Evolutionary conservation across 495 filamentous ascomycete genomes (phyloP).

Genomic region (Lasiosphaeris hirsuta): DNA sequence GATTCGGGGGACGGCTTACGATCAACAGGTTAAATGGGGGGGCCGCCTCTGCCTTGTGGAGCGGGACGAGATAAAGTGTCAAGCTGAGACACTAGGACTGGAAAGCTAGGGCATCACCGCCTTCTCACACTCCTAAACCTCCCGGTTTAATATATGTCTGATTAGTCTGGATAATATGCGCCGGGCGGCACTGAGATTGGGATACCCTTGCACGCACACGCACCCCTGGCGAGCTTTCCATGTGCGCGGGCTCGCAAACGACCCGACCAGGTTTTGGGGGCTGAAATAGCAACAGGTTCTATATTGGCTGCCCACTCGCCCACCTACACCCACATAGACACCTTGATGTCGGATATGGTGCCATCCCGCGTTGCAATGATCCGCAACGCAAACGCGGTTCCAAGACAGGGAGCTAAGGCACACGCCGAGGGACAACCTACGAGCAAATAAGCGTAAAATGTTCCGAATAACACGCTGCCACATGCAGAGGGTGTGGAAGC

Average conservation of each 20-base stretch:
- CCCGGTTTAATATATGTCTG: slow-evolving; percentile 16
- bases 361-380: too few species aligned
- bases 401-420: too few species aligned
- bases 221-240: background rate
- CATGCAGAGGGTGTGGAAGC: too few species aligned
- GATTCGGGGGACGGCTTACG: background rate
- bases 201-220: slow-evolving; percentile 8
- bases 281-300: slow-evolving; percentile 5
- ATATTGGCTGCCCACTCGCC: background rate
- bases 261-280: slow-evolving; percentile 28
- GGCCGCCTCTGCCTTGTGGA: background rate
- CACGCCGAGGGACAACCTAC: too few species aligned
- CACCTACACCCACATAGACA: too few species aligned
- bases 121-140: background rate
- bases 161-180: slow-evolving; percentile 23
- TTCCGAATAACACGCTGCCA: too few species aligned
- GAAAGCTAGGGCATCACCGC: background rate
- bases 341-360: too few species aligned
- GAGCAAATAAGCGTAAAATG: too few species aligned
- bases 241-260: slow-evolving; percentile 9
- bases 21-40: slow-evolving; percentile 10
- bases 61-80: slow-evolving; percentile 15
- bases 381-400: too few species aligned
- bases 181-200: slow-evolving; percentile 19
- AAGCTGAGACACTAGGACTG: slow-evolving; percentile 9